These are phyloP conservation scores for Rhododendron molle DNA, from an alignment of 148 eudicot genomes.

Conservation along the genomic window DNA sequence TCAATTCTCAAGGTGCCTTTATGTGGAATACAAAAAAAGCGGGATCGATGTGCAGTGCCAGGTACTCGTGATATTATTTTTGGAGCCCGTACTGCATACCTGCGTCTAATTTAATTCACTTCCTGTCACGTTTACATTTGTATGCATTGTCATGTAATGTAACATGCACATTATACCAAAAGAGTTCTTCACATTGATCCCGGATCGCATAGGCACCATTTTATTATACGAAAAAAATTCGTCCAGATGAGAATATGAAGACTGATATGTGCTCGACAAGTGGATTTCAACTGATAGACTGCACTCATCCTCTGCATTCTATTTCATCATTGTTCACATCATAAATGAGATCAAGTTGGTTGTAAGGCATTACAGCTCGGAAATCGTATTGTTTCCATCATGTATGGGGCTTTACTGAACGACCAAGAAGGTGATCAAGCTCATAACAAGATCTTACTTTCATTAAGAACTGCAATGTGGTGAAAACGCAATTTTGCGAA, in stretches of 20 bases:
- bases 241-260: not conserved
- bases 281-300: not conserved
- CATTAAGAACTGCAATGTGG: slow-evolving; percentile 1
- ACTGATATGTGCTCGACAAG: not conserved
- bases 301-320: not conserved
- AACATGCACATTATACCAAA: not conserved
- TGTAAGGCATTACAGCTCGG: not conserved
- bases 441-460: not conserved
- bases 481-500: not conserved
- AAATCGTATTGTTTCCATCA: not conserved
- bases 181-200: not conserved
- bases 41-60: slow-evolving; percentile 87
- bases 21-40: slow-evolving; percentile 59
- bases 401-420: not conserved
- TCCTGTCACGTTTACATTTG: not conserved
- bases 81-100: not conserved
- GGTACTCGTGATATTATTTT: slow-evolving; percentile 27
- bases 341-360: not conserved
- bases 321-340: not conserved
- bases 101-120: not conserved
- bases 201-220: not conserved
- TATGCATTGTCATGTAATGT: not conserved
- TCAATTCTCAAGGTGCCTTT: slow-evolving; percentile 65
- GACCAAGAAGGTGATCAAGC: too few species aligned
- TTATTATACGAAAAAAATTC: not conserved